These are phyloP conservation scores for Umbelopsis ramanniana DNA, from an alignment of 192 early-diverging fungal species.

Conservation along the genomic window DNA sequence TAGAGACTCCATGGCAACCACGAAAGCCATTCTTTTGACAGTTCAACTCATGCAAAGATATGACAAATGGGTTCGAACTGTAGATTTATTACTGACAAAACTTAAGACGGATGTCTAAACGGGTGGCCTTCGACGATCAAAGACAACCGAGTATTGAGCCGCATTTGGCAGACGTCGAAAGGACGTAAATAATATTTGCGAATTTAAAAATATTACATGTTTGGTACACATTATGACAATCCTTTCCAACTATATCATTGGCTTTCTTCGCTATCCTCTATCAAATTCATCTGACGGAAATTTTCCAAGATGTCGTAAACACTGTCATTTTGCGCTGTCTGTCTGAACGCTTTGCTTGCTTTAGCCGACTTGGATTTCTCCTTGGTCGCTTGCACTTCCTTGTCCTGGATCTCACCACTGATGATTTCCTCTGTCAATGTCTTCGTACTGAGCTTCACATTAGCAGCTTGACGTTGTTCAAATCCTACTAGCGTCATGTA, in stretches of 20 bases:
- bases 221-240: too few species aligned
- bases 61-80: too few species aligned
- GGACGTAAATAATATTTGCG: too few species aligned
- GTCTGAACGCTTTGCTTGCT: conserved; percentile 12
- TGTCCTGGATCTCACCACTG: conserved; percentile 8
- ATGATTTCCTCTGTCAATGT: conserved; percentile 36
- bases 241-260: background rate
- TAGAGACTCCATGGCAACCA: too few species aligned
- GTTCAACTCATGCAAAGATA: too few species aligned
- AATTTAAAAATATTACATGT: too few species aligned
- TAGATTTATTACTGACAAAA: too few species aligned
- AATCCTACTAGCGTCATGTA: conserved; percentile 68
- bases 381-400: conserved; percentile 8
- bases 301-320: conserved; percentile 50
- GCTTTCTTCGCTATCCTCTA: conserved; percentile 29
- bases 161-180: too few species aligned
- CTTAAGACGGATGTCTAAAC: too few species aligned
- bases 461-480: conserved; percentile 22
- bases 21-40: too few species aligned
- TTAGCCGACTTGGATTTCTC: background rate
- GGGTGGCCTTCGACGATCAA: too few species aligned
- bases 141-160: too few species aligned
- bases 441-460: conserved; percentile 9
- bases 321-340: conserved; percentile 26
- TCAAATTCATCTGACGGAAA: conserved; percentile 49